Base-by-base conservation (phyloP, 2,329 filamentous ascomycete species). In the Nemania bipapillata region DNA sequence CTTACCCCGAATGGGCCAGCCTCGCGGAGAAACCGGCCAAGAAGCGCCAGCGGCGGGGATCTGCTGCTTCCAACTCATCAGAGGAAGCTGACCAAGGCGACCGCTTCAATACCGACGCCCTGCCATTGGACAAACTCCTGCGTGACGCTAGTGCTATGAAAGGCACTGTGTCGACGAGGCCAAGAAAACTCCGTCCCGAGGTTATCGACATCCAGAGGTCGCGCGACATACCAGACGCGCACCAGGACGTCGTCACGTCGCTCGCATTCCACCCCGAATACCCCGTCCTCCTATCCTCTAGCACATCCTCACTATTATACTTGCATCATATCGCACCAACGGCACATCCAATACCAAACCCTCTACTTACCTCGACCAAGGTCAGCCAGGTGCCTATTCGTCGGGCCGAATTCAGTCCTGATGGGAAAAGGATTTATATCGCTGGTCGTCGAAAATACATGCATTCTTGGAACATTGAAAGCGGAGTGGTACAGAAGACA, bases 401-500 rank as follows among this genome's bases (percentile, higher is more conserved):
- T 66, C 93, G 91, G 11, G 93, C 94, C 6, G 87, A 91, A 42
- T 98, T 99, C 80, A 65, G 87, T 86, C 28, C 89, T 91, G 4
- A 82, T 83, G 17, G 93, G 92, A 71, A 90, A 91, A 91, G 91
- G 74, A 91, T 99, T 73, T 92, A 97, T 80, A 92, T 97, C 68
- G 92, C 94, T 20, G 94, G 94, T 42, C 91, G 95, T 40, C 89
- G 96, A 57, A 90, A 90, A 71, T 98, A 94, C 83, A 97, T 98
- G 81, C 96, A 98, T 81, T 90, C 91, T 73, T 99, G 96, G 96
- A 91, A 98, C 76, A 86, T 99, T 26, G 85, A 91, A 50, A 90
- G 91, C 0, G 96, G 96, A 50, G 84, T 86, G 12, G 89, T 99
- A 56, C 91, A 95, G 76, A 97, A 97, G 81, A 87, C 97, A 52